Evolutionary conservation across 768 basidiomycete species (phyloP).

Genomic region (Rhodotorula toruloides): DNA sequence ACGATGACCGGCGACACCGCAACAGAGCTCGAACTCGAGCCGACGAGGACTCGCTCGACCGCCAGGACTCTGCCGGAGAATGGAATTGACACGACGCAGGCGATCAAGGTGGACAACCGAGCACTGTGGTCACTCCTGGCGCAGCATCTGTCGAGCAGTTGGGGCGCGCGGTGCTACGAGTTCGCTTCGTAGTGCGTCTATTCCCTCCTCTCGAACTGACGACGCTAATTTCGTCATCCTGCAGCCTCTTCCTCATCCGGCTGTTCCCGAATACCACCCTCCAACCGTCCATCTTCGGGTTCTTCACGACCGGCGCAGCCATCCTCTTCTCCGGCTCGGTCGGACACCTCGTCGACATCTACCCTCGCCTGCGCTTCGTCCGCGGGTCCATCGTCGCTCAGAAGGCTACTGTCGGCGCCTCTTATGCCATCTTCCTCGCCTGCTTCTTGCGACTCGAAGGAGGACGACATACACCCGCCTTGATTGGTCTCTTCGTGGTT

Average conservation of each 20-base stretch:
- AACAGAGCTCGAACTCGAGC: too few species aligned
- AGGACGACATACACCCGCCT: not conserved
- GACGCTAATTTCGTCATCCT: too few species aligned
- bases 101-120: slow-evolving; percentile 15
- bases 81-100: too few species aligned
- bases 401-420: slow-evolving; percentile 48
- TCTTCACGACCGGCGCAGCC: slow-evolving; percentile 49
- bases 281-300: slow-evolving; percentile 54
- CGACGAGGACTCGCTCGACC: too few species aligned
- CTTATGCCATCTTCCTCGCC: slow-evolving; percentile 47
- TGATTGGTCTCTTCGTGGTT: slow-evolving; percentile 14
- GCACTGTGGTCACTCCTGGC: slow-evolving; percentile 24
- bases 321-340: slow-evolving; percentile 51
- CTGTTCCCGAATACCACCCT: slow-evolving; percentile 52
- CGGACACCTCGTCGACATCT: slow-evolving; percentile 52
- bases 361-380: slow-evolving; percentile 48
- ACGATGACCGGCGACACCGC: too few species aligned
- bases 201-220: not conserved
- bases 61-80: too few species aligned
- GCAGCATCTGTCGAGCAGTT: slow-evolving; percentile 28
- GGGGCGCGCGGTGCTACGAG: slow-evolving; percentile 38
- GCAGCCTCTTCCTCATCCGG: slow-evolving; percentile 49
- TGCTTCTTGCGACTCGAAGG: slow-evolving; percentile 41
- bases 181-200: slow-evolving; percentile 48
- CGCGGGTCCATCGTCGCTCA: slow-evolving; percentile 49